Evolutionary conservation across 1,284 basidiomycete species (phyloP), one percentile per base, ranked within the genome.

Genomic region (Pulveroboletus sp.): DNA sequence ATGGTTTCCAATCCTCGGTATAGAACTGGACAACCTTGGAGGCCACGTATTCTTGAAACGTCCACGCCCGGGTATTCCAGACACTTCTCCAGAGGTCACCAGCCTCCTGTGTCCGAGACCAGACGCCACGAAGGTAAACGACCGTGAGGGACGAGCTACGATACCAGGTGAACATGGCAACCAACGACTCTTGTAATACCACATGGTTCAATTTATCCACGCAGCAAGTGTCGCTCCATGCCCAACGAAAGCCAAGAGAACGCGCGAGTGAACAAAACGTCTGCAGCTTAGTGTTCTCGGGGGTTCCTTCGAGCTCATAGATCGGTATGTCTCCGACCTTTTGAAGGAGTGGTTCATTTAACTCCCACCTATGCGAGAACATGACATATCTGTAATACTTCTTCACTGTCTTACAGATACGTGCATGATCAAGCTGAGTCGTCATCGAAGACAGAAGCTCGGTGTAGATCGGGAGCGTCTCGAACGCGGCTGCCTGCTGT

Each of bases 361-460:
- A 1, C 12, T 62, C 33, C 61, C 62, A 63, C 24, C 17, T 43
- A 5, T 65, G 63, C 0, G 62, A 63, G 14, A 62, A 12, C 59
- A 65, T 67, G 6, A 50, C 62, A 2, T 67, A 64, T 52, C 45
- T 31, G n/a, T 62, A 63, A n/a, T 5, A 63, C 3, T 29, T 0
- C 14, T 52, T 42, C 35, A 66, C 62, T 8, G 31, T 59, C 4
- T 4, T 52, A 10, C 1, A 3, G 31, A 62, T 62, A 11, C 51
- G 51, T 18, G 22, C 22, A 5, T 1, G 7, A 5, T 62, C 61
- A 4, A 61, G 18, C 2, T 11, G 3, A 6, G 26, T 28, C 0
- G 26, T 65, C 62, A 66, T 66, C 0, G 65, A 63, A 15, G 54
- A 65, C 7, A 28, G 15, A 17, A 52, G 11, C 5, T 38, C 35